Evolutionary conservation across 148 eudicot species (phyloP).

Genomic region (Tetragonia tetragonoides): DNA sequence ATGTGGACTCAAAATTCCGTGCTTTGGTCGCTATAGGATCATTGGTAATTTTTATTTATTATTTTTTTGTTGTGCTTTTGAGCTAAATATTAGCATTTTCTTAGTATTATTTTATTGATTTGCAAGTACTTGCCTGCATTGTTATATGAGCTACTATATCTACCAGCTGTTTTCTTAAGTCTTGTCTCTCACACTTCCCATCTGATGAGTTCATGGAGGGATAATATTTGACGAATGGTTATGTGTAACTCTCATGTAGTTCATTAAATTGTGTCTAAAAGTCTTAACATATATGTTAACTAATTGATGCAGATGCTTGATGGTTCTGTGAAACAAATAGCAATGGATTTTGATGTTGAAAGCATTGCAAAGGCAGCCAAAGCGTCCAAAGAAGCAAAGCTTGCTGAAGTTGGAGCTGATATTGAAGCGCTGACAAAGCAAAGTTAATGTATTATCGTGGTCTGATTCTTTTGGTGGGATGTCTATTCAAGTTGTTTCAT

Average conservation of each 20-base stretch:
- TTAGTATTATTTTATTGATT: no score
- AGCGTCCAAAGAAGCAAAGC: conserved; percentile 65
- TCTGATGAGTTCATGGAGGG: background rate
- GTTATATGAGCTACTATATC: background rate
- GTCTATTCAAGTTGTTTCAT: no score
- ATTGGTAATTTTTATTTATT: conserved; percentile 43
- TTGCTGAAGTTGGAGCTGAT: conserved; percentile 90
- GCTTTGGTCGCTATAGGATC: conserved; percentile 92
- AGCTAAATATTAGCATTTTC: no score
- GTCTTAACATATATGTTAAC: background rate
- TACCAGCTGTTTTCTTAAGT: background rate
- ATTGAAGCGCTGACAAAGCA: conserved; percentile 50
- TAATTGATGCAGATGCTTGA: conserved; percentile 67
- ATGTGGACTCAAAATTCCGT: conserved; percentile 68
- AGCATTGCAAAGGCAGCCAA: conserved; percentile 69
- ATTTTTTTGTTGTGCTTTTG: background rate
- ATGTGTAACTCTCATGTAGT: background rate
- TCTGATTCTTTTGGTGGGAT: background rate
- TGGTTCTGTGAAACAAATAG: conserved; percentile 64
- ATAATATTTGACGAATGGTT: background rate
- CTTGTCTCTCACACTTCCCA: background rate
- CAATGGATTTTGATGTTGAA: conserved; percentile 83
- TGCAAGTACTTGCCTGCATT: no score
- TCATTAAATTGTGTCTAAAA: background rate
- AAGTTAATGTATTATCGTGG: conserved; percentile 1